Evolutionary conservation across 305 asterid genomes (phyloP).

Genomic region (Caryopteris hybrid): DNA sequence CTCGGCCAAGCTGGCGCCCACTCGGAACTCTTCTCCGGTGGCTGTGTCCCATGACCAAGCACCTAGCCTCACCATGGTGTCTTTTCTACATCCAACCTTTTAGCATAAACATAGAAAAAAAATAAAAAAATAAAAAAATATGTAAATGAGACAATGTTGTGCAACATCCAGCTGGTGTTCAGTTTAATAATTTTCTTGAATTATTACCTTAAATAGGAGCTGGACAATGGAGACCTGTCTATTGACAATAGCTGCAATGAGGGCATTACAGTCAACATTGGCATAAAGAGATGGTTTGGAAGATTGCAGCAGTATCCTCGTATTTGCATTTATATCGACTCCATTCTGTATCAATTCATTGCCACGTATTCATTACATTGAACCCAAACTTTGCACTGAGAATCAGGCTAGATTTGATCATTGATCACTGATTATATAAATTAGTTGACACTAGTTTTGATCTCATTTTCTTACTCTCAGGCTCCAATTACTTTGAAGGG

Average conservation of each 20-base stretch:
- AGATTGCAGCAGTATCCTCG: slow-evolving; percentile 66
- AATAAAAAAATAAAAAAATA: too few species aligned
- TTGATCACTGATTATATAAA: too few species aligned
- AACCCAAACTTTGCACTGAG: too few species aligned
- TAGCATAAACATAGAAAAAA: background rate
- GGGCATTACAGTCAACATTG: slow-evolving; percentile 62
- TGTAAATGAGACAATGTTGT: background rate
- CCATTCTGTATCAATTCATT: slow-evolving; percentile 47
- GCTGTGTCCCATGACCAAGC: slow-evolving; percentile 78
- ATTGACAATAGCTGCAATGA: slow-evolving; percentile 60
- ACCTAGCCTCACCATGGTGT: slow-evolving; percentile 55
- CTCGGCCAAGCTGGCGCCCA: slow-evolving; percentile 83
- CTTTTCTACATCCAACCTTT: slow-evolving; percentile 63
- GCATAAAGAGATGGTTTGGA: slow-evolving; percentile 72
- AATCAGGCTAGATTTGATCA: too few species aligned
- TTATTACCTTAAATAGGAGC: slow-evolving; percentile 49
- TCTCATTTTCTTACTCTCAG: too few species aligned
- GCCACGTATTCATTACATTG: too few species aligned
- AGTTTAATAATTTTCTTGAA: background rate
- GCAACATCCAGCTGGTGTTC: too few species aligned
- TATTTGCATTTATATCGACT: slow-evolving; percentile 58
- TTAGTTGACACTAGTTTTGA: too few species aligned
- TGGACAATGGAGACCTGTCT: slow-evolving; percentile 56
- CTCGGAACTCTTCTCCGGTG: slow-evolving; percentile 74
- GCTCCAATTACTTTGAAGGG: too few species aligned